Conservation (phyloP, 2,329 filamentous ascomycete species). For the Conoideocrella luteorostrata region DNA sequence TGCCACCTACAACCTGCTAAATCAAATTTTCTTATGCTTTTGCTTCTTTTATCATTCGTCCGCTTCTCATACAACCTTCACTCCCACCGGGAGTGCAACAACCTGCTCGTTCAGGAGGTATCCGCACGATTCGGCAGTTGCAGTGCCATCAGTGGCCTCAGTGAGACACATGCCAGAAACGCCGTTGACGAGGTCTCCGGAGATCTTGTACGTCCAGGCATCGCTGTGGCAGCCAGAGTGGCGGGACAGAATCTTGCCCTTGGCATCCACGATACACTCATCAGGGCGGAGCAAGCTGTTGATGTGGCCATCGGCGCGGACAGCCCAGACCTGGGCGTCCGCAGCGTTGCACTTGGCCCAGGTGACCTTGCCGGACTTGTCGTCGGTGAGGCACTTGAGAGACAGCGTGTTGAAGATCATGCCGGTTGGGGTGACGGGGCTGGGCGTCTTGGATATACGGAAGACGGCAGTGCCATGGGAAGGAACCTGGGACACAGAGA, state of each 20-base stretch:
- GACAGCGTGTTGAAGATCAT: conserved; percentile 44
- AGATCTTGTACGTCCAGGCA: conserved; percentile 36
- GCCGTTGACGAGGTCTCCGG: conserved; percentile 35
- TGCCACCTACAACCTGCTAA: too few relatives aligned
- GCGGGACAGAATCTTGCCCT: conserved; percentile 12
- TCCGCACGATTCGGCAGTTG: conserved; percentile 25
- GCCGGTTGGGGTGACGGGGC: conserved; percentile 33
- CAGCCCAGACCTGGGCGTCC: conserved; percentile 37
- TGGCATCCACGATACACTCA: conserved; percentile 24
- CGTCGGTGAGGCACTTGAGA: conserved; percentile 33
- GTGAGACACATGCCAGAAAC: conserved; percentile 30
- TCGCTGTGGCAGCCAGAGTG: conserved; percentile 19
- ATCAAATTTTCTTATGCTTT: too few relatives aligned
- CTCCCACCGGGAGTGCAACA: conserved; percentile 37
- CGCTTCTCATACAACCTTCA: too few relatives aligned
- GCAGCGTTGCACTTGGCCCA: conserved; percentile 31
- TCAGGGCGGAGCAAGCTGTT: conserved; percentile 28
- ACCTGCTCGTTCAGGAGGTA: conserved; percentile 37
- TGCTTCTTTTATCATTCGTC: too few relatives aligned
- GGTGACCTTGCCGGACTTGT: conserved; percentile 16
- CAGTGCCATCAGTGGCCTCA: conserved; percentile 22
- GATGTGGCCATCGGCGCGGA: conserved; percentile 25
- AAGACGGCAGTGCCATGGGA: conserved; percentile 36
- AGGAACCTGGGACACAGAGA: conserved; percentile 22
- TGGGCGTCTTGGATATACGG: conserved; percentile 28